Evolutionary conservation across 192 early-diverging fungal genomes (phyloP).

Genomic region (Entophlyctis luteolus): DNA sequence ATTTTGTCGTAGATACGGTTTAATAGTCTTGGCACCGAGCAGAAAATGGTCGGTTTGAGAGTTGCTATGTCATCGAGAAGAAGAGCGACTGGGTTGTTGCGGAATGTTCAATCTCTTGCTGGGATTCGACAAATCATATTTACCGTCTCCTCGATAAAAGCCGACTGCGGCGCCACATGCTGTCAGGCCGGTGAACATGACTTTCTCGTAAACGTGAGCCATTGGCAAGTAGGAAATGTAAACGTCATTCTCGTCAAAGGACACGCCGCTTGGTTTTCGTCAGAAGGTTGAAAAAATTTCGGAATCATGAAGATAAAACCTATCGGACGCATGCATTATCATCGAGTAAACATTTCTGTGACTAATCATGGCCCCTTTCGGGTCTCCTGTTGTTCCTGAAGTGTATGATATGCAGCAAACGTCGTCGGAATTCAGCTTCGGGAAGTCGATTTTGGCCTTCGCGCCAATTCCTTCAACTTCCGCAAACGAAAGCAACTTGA

Average conservation of each 20-base stretch:
- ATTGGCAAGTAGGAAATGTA: constrained; percentile 70
- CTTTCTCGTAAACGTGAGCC: constrained; percentile 84
- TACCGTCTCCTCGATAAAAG: constrained; percentile 69
- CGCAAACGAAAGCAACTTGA: constrained; percentile 62
- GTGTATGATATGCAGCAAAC: constrained; percentile 49
- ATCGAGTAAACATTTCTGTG: constrained; percentile 6
- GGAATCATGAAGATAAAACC: not conserved
- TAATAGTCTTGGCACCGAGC: constrained; percentile 82
- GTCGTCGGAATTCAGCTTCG: constrained; percentile 65
- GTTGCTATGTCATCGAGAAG: constrained; percentile 82
- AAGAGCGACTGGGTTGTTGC: constrained; percentile 47
- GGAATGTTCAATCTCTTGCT: too few species aligned
- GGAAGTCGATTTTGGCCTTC: constrained; percentile 55
- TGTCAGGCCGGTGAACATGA: constrained; percentile 32
- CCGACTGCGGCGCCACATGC: constrained; percentile 60
- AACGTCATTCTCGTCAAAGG: constrained; percentile 32
- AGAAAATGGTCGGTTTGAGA: constrained; percentile 83
- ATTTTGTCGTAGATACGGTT: constrained; percentile 86
- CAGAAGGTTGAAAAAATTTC: too few species aligned
- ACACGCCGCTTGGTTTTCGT: too few species aligned
- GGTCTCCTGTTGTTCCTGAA: constrained; percentile 59
- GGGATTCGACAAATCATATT: too few species aligned
- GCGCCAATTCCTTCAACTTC: constrained; percentile 63
- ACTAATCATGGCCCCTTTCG: constrained; percentile 11
- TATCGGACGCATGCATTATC: not conserved